Evolutionary conservation across 345 rosid species (phyloP).

Genomic region (Syzygium oleosum): DNA sequence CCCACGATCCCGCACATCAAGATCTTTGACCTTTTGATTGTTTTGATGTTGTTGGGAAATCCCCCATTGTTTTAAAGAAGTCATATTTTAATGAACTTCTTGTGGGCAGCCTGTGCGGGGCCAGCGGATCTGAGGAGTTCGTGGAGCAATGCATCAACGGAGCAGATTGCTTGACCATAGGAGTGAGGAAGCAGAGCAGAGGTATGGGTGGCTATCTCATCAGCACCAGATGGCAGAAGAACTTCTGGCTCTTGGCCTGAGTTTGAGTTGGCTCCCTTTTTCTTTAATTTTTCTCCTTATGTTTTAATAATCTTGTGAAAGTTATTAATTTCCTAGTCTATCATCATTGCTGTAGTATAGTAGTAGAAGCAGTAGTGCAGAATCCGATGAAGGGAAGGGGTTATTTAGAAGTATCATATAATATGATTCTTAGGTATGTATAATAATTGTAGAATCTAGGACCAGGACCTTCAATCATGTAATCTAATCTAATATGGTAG

Average conservation of each 20-base stretch:
- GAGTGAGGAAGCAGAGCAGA: constrained; percentile 88
- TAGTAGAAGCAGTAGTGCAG: background rate
- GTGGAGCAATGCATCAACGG: constrained; percentile 72
- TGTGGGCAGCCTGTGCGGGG: constrained; percentile 58
- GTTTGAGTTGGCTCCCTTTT: too few species aligned
- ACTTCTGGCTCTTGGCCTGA: constrained; percentile 96
- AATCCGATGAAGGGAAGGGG: background rate
- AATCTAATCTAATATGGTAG: background rate
- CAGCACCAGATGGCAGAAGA: constrained; percentile 87
- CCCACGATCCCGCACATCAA: background rate
- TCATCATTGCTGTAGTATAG: background rate
- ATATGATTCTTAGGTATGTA: background rate
- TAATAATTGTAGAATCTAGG: background rate
- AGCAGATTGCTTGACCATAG: constrained; percentile 77
- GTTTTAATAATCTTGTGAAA: background rate
- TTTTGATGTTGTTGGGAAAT: background rate
- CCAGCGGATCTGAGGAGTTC: constrained; percentile 56
- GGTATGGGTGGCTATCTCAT: constrained; percentile 78
- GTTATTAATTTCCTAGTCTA: background rate
- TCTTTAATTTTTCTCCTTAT: too few species aligned
- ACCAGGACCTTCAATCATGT: background rate
- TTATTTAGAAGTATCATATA: background rate
- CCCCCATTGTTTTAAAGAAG: background rate
- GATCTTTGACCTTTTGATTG: background rate
- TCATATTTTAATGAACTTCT: background rate